phyloP scores from a whole-genome alignment of 129 eudicot species.

The Chrysanthemum makinoi region DNA sequence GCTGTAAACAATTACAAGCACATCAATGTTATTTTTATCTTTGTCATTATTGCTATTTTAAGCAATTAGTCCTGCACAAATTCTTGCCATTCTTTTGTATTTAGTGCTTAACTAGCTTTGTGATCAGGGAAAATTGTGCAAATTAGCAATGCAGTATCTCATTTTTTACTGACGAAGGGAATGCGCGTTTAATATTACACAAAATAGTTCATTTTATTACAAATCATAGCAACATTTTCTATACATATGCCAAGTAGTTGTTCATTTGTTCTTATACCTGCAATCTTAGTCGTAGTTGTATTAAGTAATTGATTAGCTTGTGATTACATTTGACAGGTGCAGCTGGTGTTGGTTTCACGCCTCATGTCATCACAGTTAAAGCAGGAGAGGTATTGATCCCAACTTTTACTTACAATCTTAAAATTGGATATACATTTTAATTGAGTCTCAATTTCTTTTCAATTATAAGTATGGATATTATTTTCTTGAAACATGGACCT shows the following conservation, averaged over 20 bases:
- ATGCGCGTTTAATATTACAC: too few species aligned
- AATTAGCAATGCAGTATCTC: too few species aligned
- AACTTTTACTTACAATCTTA: slow-evolving; percentile 2
- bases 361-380: slow-evolving; percentile 73
- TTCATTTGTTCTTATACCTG: background rate
- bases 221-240: background rate
- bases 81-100: background rate
- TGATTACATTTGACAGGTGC: slow-evolving; percentile 43
- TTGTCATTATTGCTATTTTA: too few species aligned
- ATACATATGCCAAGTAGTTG: slow-evolving; percentile 17
- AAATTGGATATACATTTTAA: background rate
- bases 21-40: too few species aligned
- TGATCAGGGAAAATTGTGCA: background rate
- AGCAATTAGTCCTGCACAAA: background rate
- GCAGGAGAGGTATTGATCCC: slow-evolving; percentile 67
- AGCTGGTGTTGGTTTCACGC: slow-evolving; percentile 85
- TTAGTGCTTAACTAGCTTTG: slow-evolving; percentile 6
- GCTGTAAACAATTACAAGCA: too few species aligned
- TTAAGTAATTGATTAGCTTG: background rate
- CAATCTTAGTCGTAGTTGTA: background rate
- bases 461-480: background rate
- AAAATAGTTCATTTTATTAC: too few species aligned
- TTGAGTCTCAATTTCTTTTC: background rate
- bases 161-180: too few species aligned
- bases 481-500: background rate